Evolutionary conservation across 2,329 filamentous ascomycete species (phyloP).

Genomic region (Cryphonectria japonica): DNA sequence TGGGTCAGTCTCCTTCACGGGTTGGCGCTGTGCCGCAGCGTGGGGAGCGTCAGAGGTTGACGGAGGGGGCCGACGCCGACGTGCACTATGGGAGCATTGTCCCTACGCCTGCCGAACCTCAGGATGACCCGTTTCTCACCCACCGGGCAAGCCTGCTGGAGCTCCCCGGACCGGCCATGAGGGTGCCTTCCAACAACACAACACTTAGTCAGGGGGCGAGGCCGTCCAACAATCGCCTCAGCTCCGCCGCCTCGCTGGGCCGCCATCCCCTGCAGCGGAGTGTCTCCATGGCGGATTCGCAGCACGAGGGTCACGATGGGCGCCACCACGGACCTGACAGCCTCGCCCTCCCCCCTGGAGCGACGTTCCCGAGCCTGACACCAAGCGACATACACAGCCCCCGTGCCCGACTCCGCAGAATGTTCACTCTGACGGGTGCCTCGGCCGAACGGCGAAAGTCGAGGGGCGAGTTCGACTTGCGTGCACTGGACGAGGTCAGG

Average conservation of each 20-base stretch:
- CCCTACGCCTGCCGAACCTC: slow-evolving; percentile 43
- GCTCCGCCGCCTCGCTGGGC: slow-evolving; percentile 29
- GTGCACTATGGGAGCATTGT: slow-evolving; percentile 60
- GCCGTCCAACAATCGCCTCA: slow-evolving; percentile 11
- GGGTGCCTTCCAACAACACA: slow-evolving; percentile 41
- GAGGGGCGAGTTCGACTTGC: slow-evolving; percentile 48
- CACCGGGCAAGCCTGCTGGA: slow-evolving; percentile 47
- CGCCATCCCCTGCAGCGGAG: slow-evolving; percentile 43
- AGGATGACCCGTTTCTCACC: slow-evolving; percentile 30
- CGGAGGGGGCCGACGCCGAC: slow-evolving; percentile 41
- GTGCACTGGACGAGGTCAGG: slow-evolving; percentile 59
- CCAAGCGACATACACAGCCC: slow-evolving; percentile 35
- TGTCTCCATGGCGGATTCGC: slow-evolving; percentile 37
- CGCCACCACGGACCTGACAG: slow-evolving; percentile 3
- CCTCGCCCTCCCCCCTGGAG: slow-evolving; percentile 12
- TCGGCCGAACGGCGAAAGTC: slow-evolving; percentile 40
- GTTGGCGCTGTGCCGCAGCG: slow-evolving; percentile 31
- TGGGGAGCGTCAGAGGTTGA: slow-evolving; percentile 48
- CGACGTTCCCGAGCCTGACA: slow-evolving; percentile 31
- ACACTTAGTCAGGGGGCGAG: slow-evolving; percentile 26
- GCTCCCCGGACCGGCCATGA: slow-evolving; percentile 58
- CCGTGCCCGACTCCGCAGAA: slow-evolving; percentile 41
- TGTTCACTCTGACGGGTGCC: slow-evolving; percentile 44
- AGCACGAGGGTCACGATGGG: background rate
- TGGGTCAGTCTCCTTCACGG: slow-evolving; percentile 32